phyloP scores from a whole-genome alignment of 495 filamentous ascomycete species.

The Umbilicaria muhlenbergii region DNA sequence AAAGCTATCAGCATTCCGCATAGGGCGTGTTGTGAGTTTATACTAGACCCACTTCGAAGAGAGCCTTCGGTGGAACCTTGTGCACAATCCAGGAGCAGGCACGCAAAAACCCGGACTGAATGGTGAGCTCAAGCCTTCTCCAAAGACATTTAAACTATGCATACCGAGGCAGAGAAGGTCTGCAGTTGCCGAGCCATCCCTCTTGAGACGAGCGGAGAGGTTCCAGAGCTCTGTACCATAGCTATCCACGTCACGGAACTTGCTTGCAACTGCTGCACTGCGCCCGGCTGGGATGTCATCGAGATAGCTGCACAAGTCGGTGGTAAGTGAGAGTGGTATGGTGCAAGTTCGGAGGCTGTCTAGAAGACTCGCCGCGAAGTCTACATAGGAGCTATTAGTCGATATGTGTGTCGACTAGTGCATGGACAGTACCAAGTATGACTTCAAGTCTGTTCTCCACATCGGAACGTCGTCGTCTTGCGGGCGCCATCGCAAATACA shows the following conservation, averaged over 20 bases:
- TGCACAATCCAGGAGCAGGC: slow-evolving; percentile 49
- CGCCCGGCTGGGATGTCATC: slow-evolving; percentile 1
- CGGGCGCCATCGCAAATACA: too few relatives aligned
- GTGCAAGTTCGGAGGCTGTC: neutral
- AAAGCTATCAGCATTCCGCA: too few relatives aligned
- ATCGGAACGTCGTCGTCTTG: too few relatives aligned
- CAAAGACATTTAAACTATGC: neutral
- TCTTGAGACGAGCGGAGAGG: slow-evolving; percentile 35
- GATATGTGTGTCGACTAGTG: too few relatives aligned
- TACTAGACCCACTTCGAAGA: slow-evolving; percentile 1
- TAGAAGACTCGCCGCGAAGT: too few relatives aligned
- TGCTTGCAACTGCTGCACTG: slow-evolving; percentile 1
- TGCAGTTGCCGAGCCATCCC: slow-evolving; percentile 4
- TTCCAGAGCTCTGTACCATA: slow-evolving; percentile 52
- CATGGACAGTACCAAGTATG: too few relatives aligned
- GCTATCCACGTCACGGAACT: slow-evolving; percentile 29
- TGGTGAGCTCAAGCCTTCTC: neutral
- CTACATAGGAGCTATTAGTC: too few relatives aligned
- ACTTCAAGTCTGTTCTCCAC: too few relatives aligned
- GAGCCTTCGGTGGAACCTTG: slow-evolving; percentile 16
- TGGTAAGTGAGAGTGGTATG: neutral
- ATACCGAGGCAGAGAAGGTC: slow-evolving; percentile 13
- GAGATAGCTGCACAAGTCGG: slow-evolving; percentile 3
- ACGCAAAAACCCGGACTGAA: slow-evolving; percentile 47
- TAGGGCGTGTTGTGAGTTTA: too few relatives aligned